Percentiles rank a stretch among this genome's conserved stretches.
phyloP scores from a whole-genome alignment of 768 basidiomycete species.

The Pholiota conissans region DNA sequence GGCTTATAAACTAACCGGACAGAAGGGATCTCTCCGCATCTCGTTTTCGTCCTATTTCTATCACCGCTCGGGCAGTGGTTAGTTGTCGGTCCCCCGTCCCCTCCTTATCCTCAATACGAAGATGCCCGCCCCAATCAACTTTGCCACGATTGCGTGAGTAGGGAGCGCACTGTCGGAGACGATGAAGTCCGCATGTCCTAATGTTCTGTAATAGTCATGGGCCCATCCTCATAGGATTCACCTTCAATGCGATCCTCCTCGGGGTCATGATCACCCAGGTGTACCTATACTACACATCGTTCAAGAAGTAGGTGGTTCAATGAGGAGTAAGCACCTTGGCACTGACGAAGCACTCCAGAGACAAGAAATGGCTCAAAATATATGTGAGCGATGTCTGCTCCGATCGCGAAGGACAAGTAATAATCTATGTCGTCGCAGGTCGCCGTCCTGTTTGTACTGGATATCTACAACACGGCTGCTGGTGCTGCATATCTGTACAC shows the following conservation, averaged over 20 bases:
- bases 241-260: slow-evolving; percentile 43
- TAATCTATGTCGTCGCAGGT: slow-evolving; percentile 28
- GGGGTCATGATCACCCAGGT: slow-evolving; percentile 49
- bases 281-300: slow-evolving; percentile 44
- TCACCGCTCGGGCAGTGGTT: neutral
- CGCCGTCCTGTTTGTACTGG: slow-evolving; percentile 38
- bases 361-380: neutral
- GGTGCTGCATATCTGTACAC: slow-evolving; percentile 45
- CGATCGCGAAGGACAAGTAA: neutral
- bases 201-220: slow-evolving; percentile 33
- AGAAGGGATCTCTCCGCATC: neutral
- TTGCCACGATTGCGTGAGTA: neutral
- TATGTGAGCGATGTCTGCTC: neutral
- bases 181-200: neutral
- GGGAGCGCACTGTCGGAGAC: neutral
- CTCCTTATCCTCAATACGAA: neutral
- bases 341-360: neutral
- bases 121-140: neutral
- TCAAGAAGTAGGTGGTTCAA: slow-evolving; percentile 12
- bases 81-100: neutral
- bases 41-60: neutral
- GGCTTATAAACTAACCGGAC: slow-evolving; percentile 1
- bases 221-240: slow-evolving; percentile 44
- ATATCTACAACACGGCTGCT: slow-evolving; percentile 46
- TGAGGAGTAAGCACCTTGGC: neutral